Base-by-base conservation (phyloP, 768 basidiomycete species). In the Candolleomyces aberdarensis region DNA sequence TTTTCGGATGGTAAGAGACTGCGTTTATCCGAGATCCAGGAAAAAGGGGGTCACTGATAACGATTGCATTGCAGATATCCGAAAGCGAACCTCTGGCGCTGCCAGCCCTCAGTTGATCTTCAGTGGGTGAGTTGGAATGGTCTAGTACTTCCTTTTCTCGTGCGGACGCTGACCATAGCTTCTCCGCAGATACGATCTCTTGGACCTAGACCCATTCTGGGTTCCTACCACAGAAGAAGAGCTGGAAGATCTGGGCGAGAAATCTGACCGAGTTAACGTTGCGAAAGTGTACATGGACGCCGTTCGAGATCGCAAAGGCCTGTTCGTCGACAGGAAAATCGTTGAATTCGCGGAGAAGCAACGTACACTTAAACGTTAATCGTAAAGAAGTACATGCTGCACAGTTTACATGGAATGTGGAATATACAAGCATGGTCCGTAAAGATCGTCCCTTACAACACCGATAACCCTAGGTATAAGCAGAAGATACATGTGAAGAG, bases 331-430 rank as follows among this genome's bases (percentile, higher is more conserved):
- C 74, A 80, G 87, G 64, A 98, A 98, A 77, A 88, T 97, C 32
- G 94, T 99, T 1, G 91, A 96, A 69, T 89, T 87, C 70, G 96
- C 97, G 3, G 97, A 98, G 78, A 98, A 98, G 78, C 97, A 98
- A 76, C 83, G 96, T 71, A 98, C 97, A 29, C 72, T 88, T 65
- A 89, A 87, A 68, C 78, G 83, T 66, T 88, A 74, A 73, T 60
- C n/a, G 54, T 19, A 59, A 13, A 26, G 26, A 26, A 26, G 26
- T 26, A 26, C 26, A 26, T 26, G 26, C 26, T 26, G 26, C 26
- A 26, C 26, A 26, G 26, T 26, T 26, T 26, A 26, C 26, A 26
- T 26, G 26, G 26, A 26, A 26, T 26, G 26, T 26, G 26, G 26
- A 26, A 26, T 26, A 26, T 26, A 26, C 26, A 26, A 26, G 26